Base-by-base conservation (phyloP, 1,284 basidiomycete genomes). In the Heterobasidion irregulare region DNA sequence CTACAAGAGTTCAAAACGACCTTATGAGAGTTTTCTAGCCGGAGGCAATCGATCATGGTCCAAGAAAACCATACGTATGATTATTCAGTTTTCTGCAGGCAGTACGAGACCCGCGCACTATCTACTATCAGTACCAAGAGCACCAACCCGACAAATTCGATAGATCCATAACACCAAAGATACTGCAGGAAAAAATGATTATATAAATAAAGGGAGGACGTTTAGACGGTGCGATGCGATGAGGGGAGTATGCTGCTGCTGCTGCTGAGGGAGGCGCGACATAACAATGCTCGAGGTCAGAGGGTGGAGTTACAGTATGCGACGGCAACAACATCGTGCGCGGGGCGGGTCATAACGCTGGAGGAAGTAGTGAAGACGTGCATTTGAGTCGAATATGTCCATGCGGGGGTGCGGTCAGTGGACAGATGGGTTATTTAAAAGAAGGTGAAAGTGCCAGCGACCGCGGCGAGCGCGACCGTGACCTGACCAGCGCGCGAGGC, bases 401-500 rank as follows among this genome's bases (percentile, higher is more conserved):
- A 32, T n/a, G 18, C 10, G 46, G 26, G 46, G n/a, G 10, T 13
- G 46, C 9, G 9, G 46, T 13, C 15, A 16, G 46, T 47, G 18
- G n/a, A 16, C 12, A 4, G 41, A 44, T 13, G 12, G 7, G 4
- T 13, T 3, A 44, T 47, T 32, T 18, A 18, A 7, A 16, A 19
- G 16, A 47, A 4, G 26, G 18, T 16, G 46, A 47, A 47, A 26
- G 26, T 32, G n/a, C 46, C 52, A 2, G 58, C 59, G 18, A 61
- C 52, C 9, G 53, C 38, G 6, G 54, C 45, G 13, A 61, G 53
- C 10, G 60, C 56, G 9, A 56, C 35, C 12, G 45, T 47, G 1
- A 46, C 53, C 18, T 48, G 54, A 6, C 52, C 44, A 0, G 51
- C 55, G 34, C 41, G 50, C 19, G 51, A 18, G 32, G 58, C 48